Base-by-base conservation (phyloP, 2,329 filamentous ascomycete species). In the Colletotrichum orbiculare region DNA sequence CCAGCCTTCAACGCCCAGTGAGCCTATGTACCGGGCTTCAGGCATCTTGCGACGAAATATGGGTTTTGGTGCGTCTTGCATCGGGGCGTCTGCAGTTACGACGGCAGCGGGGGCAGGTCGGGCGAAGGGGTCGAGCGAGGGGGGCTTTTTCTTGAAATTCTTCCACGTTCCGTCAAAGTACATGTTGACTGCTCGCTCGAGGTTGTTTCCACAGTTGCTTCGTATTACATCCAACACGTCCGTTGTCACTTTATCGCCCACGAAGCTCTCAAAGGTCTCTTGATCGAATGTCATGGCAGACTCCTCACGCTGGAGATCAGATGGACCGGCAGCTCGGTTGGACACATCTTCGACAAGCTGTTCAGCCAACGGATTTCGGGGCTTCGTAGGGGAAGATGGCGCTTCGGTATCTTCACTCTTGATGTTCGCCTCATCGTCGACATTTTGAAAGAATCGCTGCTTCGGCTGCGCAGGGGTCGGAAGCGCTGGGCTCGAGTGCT, bases 1-100 rank as follows among this genome's bases (percentile, higher is more conserved):
- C 96, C 96, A 99, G 5, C 90, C 96, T 58, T 91, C 93, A 5
- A 92, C 94, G 8, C 96, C 96, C 77, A 98, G 96, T 0, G 94
- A 93, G 15, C 96, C 96, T 66, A 98, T 87, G 72, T 98, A 99
- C 72, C 96, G 79, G 39, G 73, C 76, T 3, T 75, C 72, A 0
- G 82, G 79, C 59, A 80, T 78, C 5, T 66, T 71, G 33, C 67
- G 69, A 41, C 68, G 63, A 45, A 69, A 56, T 8, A 66, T 47
- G 7, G 59, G 63, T 33, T 61, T 68, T 41, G 49, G 50, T 2
- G 34, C 15, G 5, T 63, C 66, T 43, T 49, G 43, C 53, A 54
- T 38, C 10, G 45, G 34, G 4, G 39, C 11, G n/a, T 60, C 39
- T 58, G 58, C 25, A 8, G 37, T 38, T 12, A 38, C 39, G 17